phyloP scores from a whole-genome alignment of 2,329 filamentous ascomycete species.

The Pseudogymnoascus sp. region DNA sequence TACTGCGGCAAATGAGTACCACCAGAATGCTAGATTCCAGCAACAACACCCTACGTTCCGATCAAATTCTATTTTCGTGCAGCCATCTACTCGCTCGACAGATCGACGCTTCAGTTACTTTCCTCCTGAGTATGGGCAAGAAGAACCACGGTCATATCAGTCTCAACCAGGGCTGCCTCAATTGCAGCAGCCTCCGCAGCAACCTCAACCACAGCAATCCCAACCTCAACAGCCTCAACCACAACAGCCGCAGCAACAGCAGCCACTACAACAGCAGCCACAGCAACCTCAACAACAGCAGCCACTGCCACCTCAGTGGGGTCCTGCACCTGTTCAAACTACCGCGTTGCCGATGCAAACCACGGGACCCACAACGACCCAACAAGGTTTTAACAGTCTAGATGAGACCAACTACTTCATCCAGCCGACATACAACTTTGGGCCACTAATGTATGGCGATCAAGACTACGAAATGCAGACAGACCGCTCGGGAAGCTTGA shows the following conservation, averaged over 20 bases:
- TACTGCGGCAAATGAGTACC: constrained; percentile 20
- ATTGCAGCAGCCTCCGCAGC: not conserved
- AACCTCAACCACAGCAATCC: not conserved
- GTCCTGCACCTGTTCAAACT: constrained; percentile 14
- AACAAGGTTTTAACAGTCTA: constrained; percentile 11
- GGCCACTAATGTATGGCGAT: constrained; percentile 29
- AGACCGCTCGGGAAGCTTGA: constrained; percentile 60
- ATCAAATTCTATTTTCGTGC: constrained; percentile 58
- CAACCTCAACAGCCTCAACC: not conserved
- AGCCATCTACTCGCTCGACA: constrained; percentile 42
- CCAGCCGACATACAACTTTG: constrained; percentile 23
- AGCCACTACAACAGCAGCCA: not conserved
- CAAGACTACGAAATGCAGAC: constrained; percentile 34
- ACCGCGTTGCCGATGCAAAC: not conserved
- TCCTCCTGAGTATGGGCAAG: constrained; percentile 40
- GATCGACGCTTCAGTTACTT: constrained; percentile 57
- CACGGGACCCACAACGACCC: not conserved
- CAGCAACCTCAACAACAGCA: constrained; percentile 19
- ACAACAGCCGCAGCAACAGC: not conserved
- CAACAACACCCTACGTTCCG: constrained; percentile 44
- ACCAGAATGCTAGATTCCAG: constrained; percentile 22
- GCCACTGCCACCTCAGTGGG: constrained; percentile 23
- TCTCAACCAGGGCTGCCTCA: not conserved
- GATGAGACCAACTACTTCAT: constrained; percentile 23
- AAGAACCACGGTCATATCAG: not conserved